Evolutionary conservation across 345 rosid genomes (phyloP), one percentile per base, ranked within the genome.

Genomic region (Salix koriyanagi): DNA sequence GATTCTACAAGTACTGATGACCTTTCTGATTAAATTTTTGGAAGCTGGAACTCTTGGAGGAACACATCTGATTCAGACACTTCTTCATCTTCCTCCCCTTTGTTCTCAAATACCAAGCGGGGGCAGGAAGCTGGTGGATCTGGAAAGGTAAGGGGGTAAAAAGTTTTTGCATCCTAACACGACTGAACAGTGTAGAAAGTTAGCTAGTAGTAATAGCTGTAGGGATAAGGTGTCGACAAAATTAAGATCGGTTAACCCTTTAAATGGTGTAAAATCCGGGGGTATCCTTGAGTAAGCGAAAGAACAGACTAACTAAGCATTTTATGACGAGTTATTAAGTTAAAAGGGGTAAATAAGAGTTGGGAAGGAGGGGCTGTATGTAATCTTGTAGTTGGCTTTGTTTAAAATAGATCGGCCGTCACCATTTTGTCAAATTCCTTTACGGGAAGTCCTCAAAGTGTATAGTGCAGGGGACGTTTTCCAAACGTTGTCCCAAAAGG

Each of bases 1-100:
- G 93, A 85, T 73, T 90, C 95, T 26, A 71, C 88, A 41, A 84
- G 96, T 75, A 75, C 83, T 6, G 99, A 96, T 26, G 99, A 96
- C 64, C 82, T 89, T 52, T 86, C 94, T 41, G 99, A 96, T 73
- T 86, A 77, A 79, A 81, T 86, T 75, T 88, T 86, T 62, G 93
- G 94, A 68, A 87, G 87, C 11, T 88, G 88, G 83, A 87, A 86
- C 83, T 56, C 87, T 10, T 82, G 86, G 85, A 81, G 85, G 82
- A 86, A 77, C 6, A 74, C 74, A 60, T 79, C 89, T 37, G 92
- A 90, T 83, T 90, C 93, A 0, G 97, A 89, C 77, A 75, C 90
- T 42, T 84, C 88, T 2, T 80, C 90, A 11, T 83, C 94, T 58
- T 81, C 97, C 23, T 88, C 93, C 34, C 94, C 94, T 26, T 65